Base-by-base conservation (phyloP, 192 early-diverging fungal species). In the Coemansia sp. region DNA sequence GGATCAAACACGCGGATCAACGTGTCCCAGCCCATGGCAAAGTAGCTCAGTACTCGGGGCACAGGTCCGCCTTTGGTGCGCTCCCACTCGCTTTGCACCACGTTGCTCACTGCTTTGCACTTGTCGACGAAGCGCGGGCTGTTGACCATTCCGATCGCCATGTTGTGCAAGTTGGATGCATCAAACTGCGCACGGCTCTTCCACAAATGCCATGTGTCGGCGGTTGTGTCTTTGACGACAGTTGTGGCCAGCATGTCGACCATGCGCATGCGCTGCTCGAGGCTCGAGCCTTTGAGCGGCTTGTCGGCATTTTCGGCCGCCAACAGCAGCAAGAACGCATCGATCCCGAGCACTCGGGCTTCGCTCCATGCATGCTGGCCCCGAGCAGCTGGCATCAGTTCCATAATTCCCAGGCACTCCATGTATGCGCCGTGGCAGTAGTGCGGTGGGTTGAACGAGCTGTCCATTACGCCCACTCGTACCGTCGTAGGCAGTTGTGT, bases 1-100 rank as follows among this genome's bases (percentile, higher is more conserved):
- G 82, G 82, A 60, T 90, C 83, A 58, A 93, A 88, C 25, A 93
- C 80, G 26, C 91, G 84, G 12, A 84, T 85, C 57, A 93, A 68
- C 9, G 91, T 92, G 65, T 93, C 91, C 64, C 81, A 86, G n/a
- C 91, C 91, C 84, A 93, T 78, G 58, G 91, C 85, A 75, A 90
- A 93, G 37, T 85, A 76, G 63, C 69, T 66, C 34, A 71, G 40
- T 14, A 78, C 73, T 7, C 46, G 46, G 9, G 62, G 70, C 19
- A 25, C 21, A 26, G 21, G 2, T 10, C 17, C 48, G 20, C 36
- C 52, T 25, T n/a, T 34, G 47, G n/a, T 20, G n/a, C 21, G 17
- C 40, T 17, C 23, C 67, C 63, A 69, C 62, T 66, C 66, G 15
- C 38, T 22, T 28, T 31, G 58, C 23, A 74, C 67, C 19, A 62